phyloP scores from a whole-genome alignment of 2,329 filamentous ascomycete species.

The Exophiala bonariae region DNA sequence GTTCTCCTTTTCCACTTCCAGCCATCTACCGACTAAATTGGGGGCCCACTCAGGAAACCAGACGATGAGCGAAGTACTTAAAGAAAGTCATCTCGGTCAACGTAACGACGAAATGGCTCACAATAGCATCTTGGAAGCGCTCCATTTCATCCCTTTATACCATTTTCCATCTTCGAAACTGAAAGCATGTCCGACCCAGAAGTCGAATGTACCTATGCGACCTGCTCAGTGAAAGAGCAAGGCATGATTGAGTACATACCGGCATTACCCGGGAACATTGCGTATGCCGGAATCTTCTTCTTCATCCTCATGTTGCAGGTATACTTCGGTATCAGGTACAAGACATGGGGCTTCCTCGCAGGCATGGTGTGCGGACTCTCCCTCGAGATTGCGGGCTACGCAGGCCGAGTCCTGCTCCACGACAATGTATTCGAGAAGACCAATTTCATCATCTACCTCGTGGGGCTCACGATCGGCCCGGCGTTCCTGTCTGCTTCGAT shows the following conservation, averaged over 20 bases:
- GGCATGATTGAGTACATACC: slow-evolving; percentile 55
- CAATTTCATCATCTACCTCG: slow-evolving; percentile 55
- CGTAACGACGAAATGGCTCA: too few species aligned
- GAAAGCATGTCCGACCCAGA: too few species aligned
- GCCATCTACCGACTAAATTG: too few species aligned
- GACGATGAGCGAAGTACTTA: too few species aligned
- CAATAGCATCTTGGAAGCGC: too few species aligned
- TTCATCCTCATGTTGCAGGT: slow-evolving; percentile 43
- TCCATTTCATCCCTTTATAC: too few species aligned
- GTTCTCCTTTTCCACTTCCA: too few species aligned
- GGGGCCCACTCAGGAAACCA: too few species aligned
- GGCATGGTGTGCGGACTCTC: slow-evolving; percentile 56
- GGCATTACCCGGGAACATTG: slow-evolving; percentile 53
- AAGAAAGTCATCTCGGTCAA: too few species aligned
- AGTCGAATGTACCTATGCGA: slow-evolving; percentile 10
- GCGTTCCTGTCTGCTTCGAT: slow-evolving; percentile 65
- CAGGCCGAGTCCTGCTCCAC: slow-evolving; percentile 57
- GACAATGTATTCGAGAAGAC: slow-evolving; percentile 53
- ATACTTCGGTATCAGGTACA: slow-evolving; percentile 46
- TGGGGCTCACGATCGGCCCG: slow-evolving; percentile 64
- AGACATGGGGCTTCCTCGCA: slow-evolving; percentile 53
- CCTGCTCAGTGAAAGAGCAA: slow-evolving; percentile 13
- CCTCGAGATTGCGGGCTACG: slow-evolving; percentile 61
- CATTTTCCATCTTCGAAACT: too few species aligned
- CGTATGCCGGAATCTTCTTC: slow-evolving; percentile 54